phyloP scores from a whole-genome alignment of 352 stramenopile species.

The Phytophthora boehmeriae region DNA sequence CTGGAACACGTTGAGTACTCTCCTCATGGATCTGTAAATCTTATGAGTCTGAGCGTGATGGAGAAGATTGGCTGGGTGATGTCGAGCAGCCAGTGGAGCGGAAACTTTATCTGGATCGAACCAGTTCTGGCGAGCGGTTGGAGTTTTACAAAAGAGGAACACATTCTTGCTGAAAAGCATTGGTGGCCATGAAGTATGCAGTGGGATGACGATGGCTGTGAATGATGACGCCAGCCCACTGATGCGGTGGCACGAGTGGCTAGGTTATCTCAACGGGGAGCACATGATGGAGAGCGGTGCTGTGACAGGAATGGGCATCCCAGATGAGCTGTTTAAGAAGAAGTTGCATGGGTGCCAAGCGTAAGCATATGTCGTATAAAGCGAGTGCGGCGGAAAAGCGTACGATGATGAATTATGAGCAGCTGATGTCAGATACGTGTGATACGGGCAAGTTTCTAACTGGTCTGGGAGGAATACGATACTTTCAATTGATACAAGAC shows the following conservation, averaged over 20 bases:
- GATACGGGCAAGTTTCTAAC: background rate
- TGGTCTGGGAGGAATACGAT: background rate
- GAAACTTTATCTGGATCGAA: background rate
- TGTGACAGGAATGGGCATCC: background rate
- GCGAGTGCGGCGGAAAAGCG: background rate
- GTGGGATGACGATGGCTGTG: background rate
- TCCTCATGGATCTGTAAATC: constrained; percentile 4
- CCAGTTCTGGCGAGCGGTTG: background rate
- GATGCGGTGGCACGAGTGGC: constrained; percentile 6
- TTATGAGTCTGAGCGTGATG: constrained; percentile 4
- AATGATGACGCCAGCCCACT: constrained; percentile 3
- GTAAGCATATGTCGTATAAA: constrained; percentile 3
- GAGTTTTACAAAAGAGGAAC: background rate
- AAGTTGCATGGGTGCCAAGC: constrained; percentile 5
- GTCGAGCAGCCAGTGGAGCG: background rate
- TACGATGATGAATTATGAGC: background rate
- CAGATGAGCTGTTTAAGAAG: background rate
- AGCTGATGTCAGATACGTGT: background rate
- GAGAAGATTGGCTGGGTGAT: constrained; percentile 1
- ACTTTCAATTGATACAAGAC: constrained; percentile 19
- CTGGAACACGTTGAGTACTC: constrained; percentile 4
- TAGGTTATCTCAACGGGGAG: constrained; percentile 6
- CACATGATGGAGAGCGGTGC: background rate
- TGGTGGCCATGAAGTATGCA: background rate
- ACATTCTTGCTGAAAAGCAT: background rate